A percentile compares a stretch with the other conserved stretches of the same genome.
Evolutionary conservation across 306 rosid species (phyloP).

Genomic region (Cercis canadensis): DNA sequence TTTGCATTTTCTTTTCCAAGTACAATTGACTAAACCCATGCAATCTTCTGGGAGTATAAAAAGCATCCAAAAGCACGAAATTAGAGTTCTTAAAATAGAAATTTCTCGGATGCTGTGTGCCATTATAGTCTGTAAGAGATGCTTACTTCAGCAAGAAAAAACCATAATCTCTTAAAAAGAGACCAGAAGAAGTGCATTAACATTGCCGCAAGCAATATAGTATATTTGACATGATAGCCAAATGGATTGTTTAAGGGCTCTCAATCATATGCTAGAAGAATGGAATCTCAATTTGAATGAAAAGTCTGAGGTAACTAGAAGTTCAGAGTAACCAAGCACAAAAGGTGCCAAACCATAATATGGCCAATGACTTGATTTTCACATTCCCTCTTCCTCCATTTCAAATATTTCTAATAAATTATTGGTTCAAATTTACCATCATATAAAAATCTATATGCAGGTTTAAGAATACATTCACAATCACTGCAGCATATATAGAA

Average conservation of each 20-base stretch:
- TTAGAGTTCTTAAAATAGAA: background rate
- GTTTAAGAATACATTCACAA: too few relatives aligned
- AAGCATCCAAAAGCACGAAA: conserved; percentile 10
- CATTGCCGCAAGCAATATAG: conserved; percentile 21
- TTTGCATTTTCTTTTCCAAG: background rate
- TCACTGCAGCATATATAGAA: too few relatives aligned
- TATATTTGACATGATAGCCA: background rate
- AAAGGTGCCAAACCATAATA: background rate
- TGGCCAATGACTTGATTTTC: too few relatives aligned
- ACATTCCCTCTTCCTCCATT: too few relatives aligned
- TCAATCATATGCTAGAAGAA: conserved; percentile 1
- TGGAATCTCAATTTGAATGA: background rate
- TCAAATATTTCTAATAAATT: too few relatives aligned
- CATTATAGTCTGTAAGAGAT: too few relatives aligned
- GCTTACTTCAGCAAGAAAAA: background rate
- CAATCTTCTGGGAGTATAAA: background rate
- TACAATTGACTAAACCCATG: background rate
- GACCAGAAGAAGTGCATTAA: background rate
- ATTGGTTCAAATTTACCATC: too few relatives aligned
- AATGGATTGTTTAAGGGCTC: background rate
- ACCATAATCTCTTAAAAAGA: background rate
- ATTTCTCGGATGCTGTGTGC: background rate
- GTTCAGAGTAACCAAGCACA: background rate
- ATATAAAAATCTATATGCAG: too few relatives aligned
- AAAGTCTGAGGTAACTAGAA: background rate